phyloP scores from a whole-genome alignment of 2,329 filamentous ascomycete genomes.

The Diaporthe citri region DNA sequence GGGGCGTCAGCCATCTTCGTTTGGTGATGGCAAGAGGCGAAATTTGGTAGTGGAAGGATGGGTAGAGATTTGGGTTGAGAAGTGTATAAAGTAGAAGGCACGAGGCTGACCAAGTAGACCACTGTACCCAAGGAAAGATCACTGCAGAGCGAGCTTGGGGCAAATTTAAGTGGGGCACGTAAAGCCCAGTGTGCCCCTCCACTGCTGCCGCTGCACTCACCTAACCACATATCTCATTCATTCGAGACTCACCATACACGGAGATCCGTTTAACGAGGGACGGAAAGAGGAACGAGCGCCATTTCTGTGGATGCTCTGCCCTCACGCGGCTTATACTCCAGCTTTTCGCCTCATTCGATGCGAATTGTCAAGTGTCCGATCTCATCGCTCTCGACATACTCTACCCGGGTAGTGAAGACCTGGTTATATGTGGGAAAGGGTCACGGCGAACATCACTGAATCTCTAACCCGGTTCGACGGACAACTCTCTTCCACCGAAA shows the following conservation, averaged over 20 bases:
- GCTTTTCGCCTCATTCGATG: background rate
- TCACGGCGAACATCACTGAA: background rate
- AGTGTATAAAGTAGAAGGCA: background rate
- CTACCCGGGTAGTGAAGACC: background rate
- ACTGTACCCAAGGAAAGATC: background rate
- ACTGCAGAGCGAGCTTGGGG: background rate
- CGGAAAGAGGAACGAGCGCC: background rate
- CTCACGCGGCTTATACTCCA: background rate
- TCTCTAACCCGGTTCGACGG: background rate
- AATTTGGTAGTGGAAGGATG: background rate
- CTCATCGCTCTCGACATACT: background rate
- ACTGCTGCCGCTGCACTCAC: background rate
- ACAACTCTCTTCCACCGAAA: background rate
- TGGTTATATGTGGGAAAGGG: background rate
- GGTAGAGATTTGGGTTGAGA: background rate
- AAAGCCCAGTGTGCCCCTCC: slow-evolving; percentile 26
- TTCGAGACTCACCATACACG: background rate
- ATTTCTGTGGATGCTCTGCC: background rate
- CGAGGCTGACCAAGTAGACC: slow-evolving; percentile 21
- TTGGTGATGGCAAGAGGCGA: background rate
- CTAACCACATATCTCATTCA: background rate
- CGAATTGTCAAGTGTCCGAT: background rate
- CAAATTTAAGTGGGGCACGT: slow-evolving; percentile 30
- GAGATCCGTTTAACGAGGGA: background rate
- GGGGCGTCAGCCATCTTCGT: slow-evolving; percentile 45